phyloP scores from a whole-genome alignment of 2,329 filamentous ascomycete species.

The Fusarium kyushuense region DNA sequence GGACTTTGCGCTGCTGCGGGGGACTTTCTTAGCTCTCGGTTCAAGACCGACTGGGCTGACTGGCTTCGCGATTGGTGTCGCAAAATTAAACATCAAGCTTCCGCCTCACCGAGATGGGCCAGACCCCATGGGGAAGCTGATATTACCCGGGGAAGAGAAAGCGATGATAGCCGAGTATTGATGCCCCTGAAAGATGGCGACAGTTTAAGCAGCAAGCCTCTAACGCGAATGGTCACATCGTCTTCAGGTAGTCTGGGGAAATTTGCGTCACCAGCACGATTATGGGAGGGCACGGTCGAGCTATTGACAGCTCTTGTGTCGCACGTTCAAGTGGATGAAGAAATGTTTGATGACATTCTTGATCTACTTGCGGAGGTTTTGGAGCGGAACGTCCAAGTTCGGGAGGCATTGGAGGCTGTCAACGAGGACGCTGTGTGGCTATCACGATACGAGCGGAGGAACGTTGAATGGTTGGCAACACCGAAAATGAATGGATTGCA shows the following conservation, averaged over 20 bases:
- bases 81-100: slow-evolving; percentile 57
- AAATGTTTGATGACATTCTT: slow-evolving; percentile 78
- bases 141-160: slow-evolving; percentile 30
- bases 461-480: slow-evolving; percentile 52
- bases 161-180: slow-evolving; percentile 47
- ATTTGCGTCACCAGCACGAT: slow-evolving; percentile 71
- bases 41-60: slow-evolving; percentile 78
- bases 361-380: slow-evolving; percentile 68
- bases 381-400: slow-evolving; percentile 61
- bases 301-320: slow-evolving; percentile 72
- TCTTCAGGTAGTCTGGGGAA: slow-evolving; percentile 60
- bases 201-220: slow-evolving; percentile 35
- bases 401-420: slow-evolving; percentile 68
- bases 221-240: slow-evolving; percentile 14
- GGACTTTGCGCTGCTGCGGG: slow-evolving; percentile 79
- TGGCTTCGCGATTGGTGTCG: slow-evolving; percentile 64
- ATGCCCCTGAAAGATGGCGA: slow-evolving; percentile 50
- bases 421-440: slow-evolving; percentile 86
- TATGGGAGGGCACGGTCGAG: slow-evolving; percentile 72
- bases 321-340: slow-evolving; percentile 73
- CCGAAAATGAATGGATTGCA: slow-evolving; percentile 59
- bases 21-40: slow-evolving; percentile 81
- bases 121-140: slow-evolving; percentile 37
- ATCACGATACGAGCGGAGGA: slow-evolving; percentile 62
- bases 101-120: slow-evolving; percentile 31